Base-by-base conservation (phyloP, 192 early-diverging fungal genomes). In the Backusella psychrophila region DNA sequence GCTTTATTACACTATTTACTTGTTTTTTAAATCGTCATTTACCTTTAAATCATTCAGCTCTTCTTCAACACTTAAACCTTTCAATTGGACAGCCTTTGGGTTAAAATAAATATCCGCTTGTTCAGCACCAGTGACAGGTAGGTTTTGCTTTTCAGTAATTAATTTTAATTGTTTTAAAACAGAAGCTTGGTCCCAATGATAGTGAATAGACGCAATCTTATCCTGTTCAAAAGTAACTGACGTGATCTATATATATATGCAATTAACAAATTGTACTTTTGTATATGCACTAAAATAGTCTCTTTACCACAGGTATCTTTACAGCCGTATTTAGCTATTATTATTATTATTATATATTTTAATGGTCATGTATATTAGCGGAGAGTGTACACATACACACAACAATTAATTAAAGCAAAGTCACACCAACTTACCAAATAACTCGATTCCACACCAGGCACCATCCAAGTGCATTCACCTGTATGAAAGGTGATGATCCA, bases 131-230 rank as follows among this genome's bases (percentile, higher is more conserved):
- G 56, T 41, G 17, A 78, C 70, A 14, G 81, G 81, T 59, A 68
- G 72, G 3, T 69, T 36, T 35, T 74, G 36, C n/a, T 77, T 72
- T 12, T 63, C 31, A n/a, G 75, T 59, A 8, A 82, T 68, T 4
- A 82, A 53, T 11, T 71, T 68, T 1, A 82, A 49, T 63, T 82
- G 81, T n/a, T 76, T 72, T 23, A 82, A 75, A n/a, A 82, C 77
- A n/a, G 66, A 72, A 14, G 76, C 81, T 66, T 82, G 81, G 23
- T 82, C 81, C 81, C 81, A 82, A 66, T 78, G 75, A 42, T 75
- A 36, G 4, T 74, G 72, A 67, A 82, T 53, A 17, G 38, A 46
- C 0, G 69, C 44, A 63, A 82, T 82, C 35, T 66, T 46, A 29
- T 73, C 34, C 7, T 72, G 59, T n/a, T 78, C 74, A 73, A 82